These are phyloP conservation scores for Hura crepitans DNA, from an alignment of 441 rosid species.

Conservation along the genomic window DNA sequence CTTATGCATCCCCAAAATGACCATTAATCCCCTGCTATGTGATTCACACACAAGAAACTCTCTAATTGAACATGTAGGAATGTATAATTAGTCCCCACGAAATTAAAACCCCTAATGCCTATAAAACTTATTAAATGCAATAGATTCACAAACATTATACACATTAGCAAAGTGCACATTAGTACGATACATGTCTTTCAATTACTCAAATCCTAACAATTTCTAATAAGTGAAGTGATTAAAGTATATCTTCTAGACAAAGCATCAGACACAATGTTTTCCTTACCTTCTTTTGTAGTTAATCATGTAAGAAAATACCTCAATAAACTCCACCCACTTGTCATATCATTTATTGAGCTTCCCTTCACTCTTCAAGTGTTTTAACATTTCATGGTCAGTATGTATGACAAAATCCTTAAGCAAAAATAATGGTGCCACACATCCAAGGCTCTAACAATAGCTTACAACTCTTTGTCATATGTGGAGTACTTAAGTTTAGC, in stretches of 20 bases:
- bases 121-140: not conserved
- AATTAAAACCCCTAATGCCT: not conserved
- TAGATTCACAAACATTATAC: not conserved
- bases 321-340: not conserved
- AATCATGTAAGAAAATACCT: slow-evolving; percentile 5
- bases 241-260: not conserved
- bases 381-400: no score
- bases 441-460: no score
- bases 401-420: no score
- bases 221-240: no score
- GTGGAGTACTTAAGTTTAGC: no score
- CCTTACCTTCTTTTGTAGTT: not conserved
- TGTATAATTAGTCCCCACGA: not conserved
- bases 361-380: no score
- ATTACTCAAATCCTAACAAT: no score
- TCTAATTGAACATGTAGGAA: not conserved
- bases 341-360: no score
- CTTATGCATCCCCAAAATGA: no score
- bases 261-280: not conserved
- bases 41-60: not conserved
- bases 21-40: not conserved
- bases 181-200: not conserved
- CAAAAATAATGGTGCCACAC: no score
- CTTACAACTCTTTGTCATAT: no score
- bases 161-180: not conserved